Evolutionary conservation across 331 rosid genomes (phyloP), one percentile per base, ranked within the genome.

Genomic region (Quercus phellos): DNA sequence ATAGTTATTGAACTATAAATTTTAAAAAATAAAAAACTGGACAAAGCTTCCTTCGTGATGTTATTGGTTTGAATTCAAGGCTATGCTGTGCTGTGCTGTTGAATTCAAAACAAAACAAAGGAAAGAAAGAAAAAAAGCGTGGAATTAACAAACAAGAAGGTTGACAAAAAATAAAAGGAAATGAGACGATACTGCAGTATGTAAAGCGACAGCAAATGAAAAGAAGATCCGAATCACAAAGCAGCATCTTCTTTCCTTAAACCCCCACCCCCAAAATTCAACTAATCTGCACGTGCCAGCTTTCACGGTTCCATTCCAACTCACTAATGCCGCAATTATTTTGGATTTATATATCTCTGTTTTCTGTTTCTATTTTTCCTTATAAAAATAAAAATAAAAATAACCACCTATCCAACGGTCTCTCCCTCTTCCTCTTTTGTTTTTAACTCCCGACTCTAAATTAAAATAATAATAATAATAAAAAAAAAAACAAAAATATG

Each of bases 351-450:
- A 12, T 0, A 46, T 46, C 53, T 46, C 16, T 8, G 14, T 46
- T 12, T 46, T 12, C 17, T 46, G 14, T 46, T 10, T 46, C 53
- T 46, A 0, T 38, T 38, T 16, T 16, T n/a, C 67, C 12, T 11
- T 16, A 8, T 22, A 3, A n/a, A 46, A 8, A 43, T 43, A 43
- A 32, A 4, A 35, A 35, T 55, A 60, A 78, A 60, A 78, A 73
- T 74, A 84, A 77, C 70, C 50, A 79, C 76, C 46, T 21, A 77
- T 54, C 82, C 78, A 78, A 81, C 84, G 78, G 87, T 27, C 43
- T 51, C 59, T 68, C 46, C 78, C 87, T 38, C 78, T 34, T 16
- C 34, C 51, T 26, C 4, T 46, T 61, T 22, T 51, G 38, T 22
- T 18, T 63, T 54, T 38, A 8, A 38, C 46, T 24, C 13, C 70